Percentiles rank a stretch among this genome's conserved stretches.
These are phyloP conservation scores for Butyriboletus appendiculatus DNA, from an alignment of 1,284 basidiomycete genomes.

Conservation along the genomic window DNA sequence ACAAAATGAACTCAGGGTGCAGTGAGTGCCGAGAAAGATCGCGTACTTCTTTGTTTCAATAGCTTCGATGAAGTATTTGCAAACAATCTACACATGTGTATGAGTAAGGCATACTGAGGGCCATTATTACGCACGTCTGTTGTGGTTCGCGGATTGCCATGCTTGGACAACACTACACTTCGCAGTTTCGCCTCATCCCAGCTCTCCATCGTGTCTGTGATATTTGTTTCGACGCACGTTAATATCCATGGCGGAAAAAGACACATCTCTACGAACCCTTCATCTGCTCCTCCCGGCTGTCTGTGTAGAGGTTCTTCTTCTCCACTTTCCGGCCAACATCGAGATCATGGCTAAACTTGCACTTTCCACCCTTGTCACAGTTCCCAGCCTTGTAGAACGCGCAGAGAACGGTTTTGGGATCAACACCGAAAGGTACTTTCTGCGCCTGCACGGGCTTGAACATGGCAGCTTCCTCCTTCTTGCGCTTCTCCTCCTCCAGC, in stretches of 20 bases:
- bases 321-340: conserved; percentile 91
- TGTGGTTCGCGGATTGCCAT: conserved; percentile 88
- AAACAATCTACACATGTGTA: conserved; percentile 73
- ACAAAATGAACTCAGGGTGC: background rate
- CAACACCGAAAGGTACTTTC: conserved; percentile 94
- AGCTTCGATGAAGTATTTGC: conserved; percentile 96
- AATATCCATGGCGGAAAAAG: conserved; percentile 2
- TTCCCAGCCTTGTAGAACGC: conserved; percentile 86
- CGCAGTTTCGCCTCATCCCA: conserved; percentile 97
- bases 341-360: conserved; percentile 95
- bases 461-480: conserved; percentile 84
- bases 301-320: conserved; percentile 96
- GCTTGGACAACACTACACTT: conserved; percentile 85
- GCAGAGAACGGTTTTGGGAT: conserved; percentile 91
- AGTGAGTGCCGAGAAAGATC: conserved; percentile 20
- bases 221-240: conserved; percentile 4
- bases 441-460: conserved; percentile 78
- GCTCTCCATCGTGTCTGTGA: conserved; percentile 91
- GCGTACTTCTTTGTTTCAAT: conserved; percentile 89
- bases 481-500: conserved; percentile 79
- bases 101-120: conserved; percentile 5
- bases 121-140: conserved; percentile 73
- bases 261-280: conserved; percentile 51
- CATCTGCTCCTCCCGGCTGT: conserved; percentile 80
- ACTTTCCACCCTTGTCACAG: conserved; percentile 90